Base-by-base conservation (phyloP, 2,329 filamentous ascomycete species). In the Cercospora citrullina region DNA sequence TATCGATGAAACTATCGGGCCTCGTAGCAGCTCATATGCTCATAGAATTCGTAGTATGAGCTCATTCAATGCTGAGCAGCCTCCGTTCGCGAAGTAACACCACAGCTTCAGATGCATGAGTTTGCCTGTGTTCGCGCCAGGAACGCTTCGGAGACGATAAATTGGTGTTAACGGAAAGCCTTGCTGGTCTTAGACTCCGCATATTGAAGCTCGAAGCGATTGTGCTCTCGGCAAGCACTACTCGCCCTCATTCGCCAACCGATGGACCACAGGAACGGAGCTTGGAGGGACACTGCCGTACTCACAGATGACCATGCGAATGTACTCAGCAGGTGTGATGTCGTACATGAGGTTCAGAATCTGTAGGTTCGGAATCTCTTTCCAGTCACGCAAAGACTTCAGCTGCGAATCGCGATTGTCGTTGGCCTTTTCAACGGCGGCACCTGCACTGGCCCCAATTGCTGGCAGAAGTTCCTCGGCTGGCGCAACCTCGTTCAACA, bases 241-340 rank as follows among this genome's bases (percentile, higher is more conserved):
- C 33, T 65, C 66, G 12, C 75, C 75, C 65, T 78, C 76, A 60
- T 78, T 78, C 9, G 75, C 76, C 68, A 78, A 66, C 64, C 89
- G 84, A 80, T 91, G 87, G 64, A 91, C 87, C 59, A 90, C 88
- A 10, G 93, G 91, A 51, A 97, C 93, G 7, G 93, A 93, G 74
- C 91, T 94, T 0, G 93, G 91, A 61, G 93, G 92, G 70, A 96
- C 86, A 75, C 89, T 92, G 51, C 94, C 95, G 77, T 94, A 89
- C 81, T 99, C 95, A 3, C 93, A 97, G 60, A 98, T 89, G 48
- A 99, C 90, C 80, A 94, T 91, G 45, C 92, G 90, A 72, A 98
- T 89, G 76, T 93, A 94, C 74, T 92, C 90, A 4, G 92, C 91
- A 14, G 90, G 91, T 0, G 95, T 99, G 59, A 94, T 92, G 79